Evolutionary conservation across 768 basidiomycete species (phyloP).

Genomic region (Clitopilus passeckerianus): DNA sequence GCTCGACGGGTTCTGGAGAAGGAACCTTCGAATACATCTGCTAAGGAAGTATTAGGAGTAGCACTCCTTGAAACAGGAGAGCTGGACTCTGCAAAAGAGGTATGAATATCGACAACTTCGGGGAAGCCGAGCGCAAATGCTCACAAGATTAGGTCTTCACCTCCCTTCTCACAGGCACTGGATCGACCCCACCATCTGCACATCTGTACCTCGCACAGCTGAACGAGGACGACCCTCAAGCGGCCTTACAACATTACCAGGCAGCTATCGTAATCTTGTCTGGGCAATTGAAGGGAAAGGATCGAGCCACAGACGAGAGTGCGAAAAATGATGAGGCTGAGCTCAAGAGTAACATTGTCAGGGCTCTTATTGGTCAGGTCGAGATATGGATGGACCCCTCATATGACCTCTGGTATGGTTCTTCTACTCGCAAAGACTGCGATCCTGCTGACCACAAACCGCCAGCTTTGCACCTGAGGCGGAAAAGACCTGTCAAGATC

Average conservation of each 20-base stretch:
- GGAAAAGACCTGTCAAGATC: slow-evolving; percentile 73
- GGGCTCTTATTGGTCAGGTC: slow-evolving; percentile 82
- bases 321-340: slow-evolving; percentile 49
- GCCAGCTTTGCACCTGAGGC: slow-evolving; percentile 77
- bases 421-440: neutral
- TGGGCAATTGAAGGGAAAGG: slow-evolving; percentile 72
- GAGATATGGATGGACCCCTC: slow-evolving; percentile 96
- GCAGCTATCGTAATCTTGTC: slow-evolving; percentile 71
- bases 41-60: slow-evolving; percentile 78
- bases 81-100: slow-evolving; percentile 66
- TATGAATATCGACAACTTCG: slow-evolving; percentile 16
- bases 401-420: slow-evolving; percentile 76
- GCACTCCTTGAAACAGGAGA: slow-evolving; percentile 77
- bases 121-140: neutral
- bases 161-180: slow-evolving; percentile 48
- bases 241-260: slow-evolving; percentile 72
- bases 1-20: slow-evolving; percentile 61
- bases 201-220: slow-evolving; percentile 89
- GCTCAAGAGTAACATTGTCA: slow-evolving; percentile 62
- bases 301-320: slow-evolving; percentile 37
- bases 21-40: slow-evolving; percentile 59
- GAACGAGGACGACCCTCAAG: slow-evolving; percentile 68
- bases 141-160: neutral
- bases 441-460: neutral
- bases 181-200: slow-evolving; percentile 68